Percentiles rank a stretch among this genome's conserved stretches.
These are phyloP conservation scores for Albifimbria verrucaria DNA, from an alignment of 2,329 filamentous ascomycete species.

Conservation along the genomic window DNA sequence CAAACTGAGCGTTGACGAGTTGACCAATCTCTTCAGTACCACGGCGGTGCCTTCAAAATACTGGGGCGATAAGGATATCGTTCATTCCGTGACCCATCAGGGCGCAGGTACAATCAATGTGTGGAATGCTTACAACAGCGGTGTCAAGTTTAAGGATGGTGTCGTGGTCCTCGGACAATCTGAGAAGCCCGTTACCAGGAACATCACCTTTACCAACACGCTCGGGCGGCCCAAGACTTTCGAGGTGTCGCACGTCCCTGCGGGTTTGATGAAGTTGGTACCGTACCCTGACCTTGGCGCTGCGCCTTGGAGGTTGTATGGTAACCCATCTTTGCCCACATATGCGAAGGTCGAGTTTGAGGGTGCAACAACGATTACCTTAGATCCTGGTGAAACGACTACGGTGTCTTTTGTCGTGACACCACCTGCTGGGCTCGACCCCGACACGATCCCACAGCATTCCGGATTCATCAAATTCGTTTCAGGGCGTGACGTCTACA, in stretches of 20 bases:
- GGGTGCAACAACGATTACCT: slow-evolving; percentile 1
- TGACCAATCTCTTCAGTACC: slow-evolving; percentile 24
- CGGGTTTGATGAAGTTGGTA: slow-evolving; percentile 4
- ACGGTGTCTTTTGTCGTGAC: slow-evolving; percentile 2
- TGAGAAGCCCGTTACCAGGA: neutral
- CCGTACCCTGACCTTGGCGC: slow-evolving; percentile 3
- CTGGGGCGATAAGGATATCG: slow-evolving; percentile 19
- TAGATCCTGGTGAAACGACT: slow-evolving; percentile 1
- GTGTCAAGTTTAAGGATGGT: slow-evolving; percentile 1
- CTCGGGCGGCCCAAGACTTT: slow-evolving; percentile 6
- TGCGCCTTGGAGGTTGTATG: too few species aligned
- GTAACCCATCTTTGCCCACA: slow-evolving; percentile 3
- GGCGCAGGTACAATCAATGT: slow-evolving; percentile 30
- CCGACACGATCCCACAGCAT: slow-evolving; percentile 3
- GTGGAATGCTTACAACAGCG: slow-evolving; percentile 20
- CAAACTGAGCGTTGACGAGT: slow-evolving; percentile 18
- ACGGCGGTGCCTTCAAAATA: slow-evolving; percentile 23
- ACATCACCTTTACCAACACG: slow-evolving; percentile 6
- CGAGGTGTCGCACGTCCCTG: slow-evolving; percentile 2
- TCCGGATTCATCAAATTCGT: slow-evolving; percentile 6
- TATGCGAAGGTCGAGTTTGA: slow-evolving; percentile 6
- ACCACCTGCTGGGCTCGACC: slow-evolving; percentile 2
- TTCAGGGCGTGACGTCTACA: slow-evolving; percentile 6
- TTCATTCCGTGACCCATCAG: slow-evolving; percentile 27
- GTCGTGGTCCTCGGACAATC: neutral